These are phyloP conservation scores for Bolboschoenoplectus hybrid DNA, from an alignment of 202 grass and related monocot species.

Conservation along the genomic window DNA sequence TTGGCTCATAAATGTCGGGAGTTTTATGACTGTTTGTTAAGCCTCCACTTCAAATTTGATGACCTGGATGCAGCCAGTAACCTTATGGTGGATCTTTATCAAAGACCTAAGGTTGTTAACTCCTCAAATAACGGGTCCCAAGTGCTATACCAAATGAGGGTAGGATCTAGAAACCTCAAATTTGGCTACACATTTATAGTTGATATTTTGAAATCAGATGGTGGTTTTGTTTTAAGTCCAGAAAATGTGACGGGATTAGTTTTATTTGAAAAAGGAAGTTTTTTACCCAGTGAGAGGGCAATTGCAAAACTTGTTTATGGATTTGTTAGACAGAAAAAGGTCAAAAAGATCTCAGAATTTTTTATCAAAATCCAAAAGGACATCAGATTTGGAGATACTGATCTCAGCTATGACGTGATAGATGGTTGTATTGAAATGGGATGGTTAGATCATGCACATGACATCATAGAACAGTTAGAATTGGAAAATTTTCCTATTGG, in stretches of 20 bases:
- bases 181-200: slow-evolving; percentile 68
- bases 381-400: slow-evolving; percentile 3
- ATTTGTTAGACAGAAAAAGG: slow-evolving; percentile 61
- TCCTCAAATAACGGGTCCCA: slow-evolving; percentile 43
- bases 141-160: slow-evolving; percentile 57
- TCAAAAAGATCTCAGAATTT: slow-evolving; percentile 54
- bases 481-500: slow-evolving; percentile 46
- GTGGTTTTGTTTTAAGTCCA: slow-evolving; percentile 51
- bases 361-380: slow-evolving; percentile 55
- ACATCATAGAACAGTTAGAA: slow-evolving; percentile 74
- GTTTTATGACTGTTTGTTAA: slow-evolving; percentile 79
- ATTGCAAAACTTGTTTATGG: slow-evolving; percentile 77
- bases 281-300: slow-evolving; percentile 64
- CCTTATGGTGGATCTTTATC: slow-evolving; percentile 64
- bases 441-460: slow-evolving; percentile 77
- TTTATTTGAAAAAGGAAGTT: slow-evolving; percentile 52
- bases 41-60: slow-evolving; percentile 75
- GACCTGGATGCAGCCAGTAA: slow-evolving; percentile 70
- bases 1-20: slow-evolving; percentile 54
- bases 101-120: slow-evolving; percentile 39
- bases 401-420: slow-evolving; percentile 56
- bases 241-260: slow-evolving; percentile 45
- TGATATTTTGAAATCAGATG: slow-evolving; percentile 57
- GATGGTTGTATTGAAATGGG: slow-evolving; percentile 70
- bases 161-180: slow-evolving; percentile 77